These are phyloP conservation scores for Pyrus communis DNA, from an alignment of 306 rosid genomes.

Conservation along the genomic window DNA sequence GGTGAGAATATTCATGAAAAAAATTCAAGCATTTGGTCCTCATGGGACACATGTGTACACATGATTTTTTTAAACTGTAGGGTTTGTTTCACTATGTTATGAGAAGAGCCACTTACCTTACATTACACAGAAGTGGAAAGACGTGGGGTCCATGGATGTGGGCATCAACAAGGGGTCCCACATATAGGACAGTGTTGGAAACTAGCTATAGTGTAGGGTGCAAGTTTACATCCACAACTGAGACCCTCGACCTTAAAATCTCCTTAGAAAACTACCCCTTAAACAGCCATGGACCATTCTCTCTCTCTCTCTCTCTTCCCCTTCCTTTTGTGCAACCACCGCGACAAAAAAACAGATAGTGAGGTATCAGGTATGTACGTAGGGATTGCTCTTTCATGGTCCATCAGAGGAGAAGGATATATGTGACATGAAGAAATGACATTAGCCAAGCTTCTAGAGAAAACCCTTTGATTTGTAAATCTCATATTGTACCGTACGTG, in stretches of 20 bases:
- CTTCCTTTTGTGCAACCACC: constrained; percentile 55
- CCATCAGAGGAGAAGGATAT: constrained; percentile 26
- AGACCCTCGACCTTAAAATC: constrained; percentile 75
- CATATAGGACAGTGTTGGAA: constrained; percentile 15
- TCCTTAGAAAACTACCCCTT: constrained; percentile 48
- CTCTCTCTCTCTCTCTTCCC: no score
- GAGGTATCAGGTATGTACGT: no score
- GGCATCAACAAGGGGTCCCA: constrained; percentile 40
- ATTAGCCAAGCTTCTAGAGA: neutral
- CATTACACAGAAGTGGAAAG: constrained; percentile 23
- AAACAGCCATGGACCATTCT: constrained; percentile 46
- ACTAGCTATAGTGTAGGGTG: constrained; percentile 32
- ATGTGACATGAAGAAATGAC: constrained; percentile 15
- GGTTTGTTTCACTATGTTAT: neutral
- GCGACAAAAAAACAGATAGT: constrained; percentile 29
- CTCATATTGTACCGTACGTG: neutral
- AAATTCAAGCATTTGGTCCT: neutral
- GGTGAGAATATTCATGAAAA: constrained; percentile 4
- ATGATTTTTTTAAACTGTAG: neutral
- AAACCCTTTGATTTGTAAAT: neutral
- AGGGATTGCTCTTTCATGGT: constrained; percentile 25
- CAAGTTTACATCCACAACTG: constrained; percentile 69
- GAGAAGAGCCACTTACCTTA: constrained; percentile 46
- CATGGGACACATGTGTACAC: neutral
- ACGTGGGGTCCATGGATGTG: constrained; percentile 41